Evolutionary conservation across 108 stramenopile genomes (phyloP).

Genomic region (Cyclostephanos tholiformis): DNA sequence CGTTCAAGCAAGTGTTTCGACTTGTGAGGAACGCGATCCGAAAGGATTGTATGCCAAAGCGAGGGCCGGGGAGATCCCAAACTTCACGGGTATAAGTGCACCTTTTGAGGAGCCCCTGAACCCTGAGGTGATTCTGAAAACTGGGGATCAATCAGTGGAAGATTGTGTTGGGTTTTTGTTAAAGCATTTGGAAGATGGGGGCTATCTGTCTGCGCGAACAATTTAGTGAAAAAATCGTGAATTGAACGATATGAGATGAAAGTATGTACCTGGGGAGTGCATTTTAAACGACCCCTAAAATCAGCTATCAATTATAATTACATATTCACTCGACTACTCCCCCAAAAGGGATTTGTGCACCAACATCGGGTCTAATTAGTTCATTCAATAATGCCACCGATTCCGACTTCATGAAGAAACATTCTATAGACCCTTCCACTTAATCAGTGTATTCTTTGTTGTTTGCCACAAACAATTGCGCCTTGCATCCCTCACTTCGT

Average conservation of each 20-base stretch:
- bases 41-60: slow-evolving; percentile 89
- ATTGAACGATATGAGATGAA: neutral
- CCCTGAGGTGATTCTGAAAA: slow-evolving; percentile 73
- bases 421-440: neutral
- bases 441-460: neutral
- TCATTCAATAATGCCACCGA: too few relatives aligned
- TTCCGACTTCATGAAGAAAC: too few relatives aligned
- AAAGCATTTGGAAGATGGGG: slow-evolving; percentile 29
- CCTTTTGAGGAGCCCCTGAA: slow-evolving; percentile 87
- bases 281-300: neutral
- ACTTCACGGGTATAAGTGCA: slow-evolving; percentile 91
- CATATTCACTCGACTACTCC: neutral
- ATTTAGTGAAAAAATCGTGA: neutral
- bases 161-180: slow-evolving; percentile 32
- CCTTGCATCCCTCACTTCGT: slow-evolving; percentile 73
- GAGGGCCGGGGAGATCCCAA: slow-evolving; percentile 82
- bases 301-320: neutral
- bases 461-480: neutral
- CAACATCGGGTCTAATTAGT: too few relatives aligned
- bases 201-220: slow-evolving; percentile 15
- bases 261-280: neutral
- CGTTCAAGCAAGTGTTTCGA: slow-evolving; percentile 76
- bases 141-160: slow-evolving; percentile 38
- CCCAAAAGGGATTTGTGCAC: neutral
- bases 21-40: slow-evolving; percentile 84